phyloP scores from a whole-genome alignment of 1,139 yeast genomes.

The Eremothecium gossypii region DNA sequence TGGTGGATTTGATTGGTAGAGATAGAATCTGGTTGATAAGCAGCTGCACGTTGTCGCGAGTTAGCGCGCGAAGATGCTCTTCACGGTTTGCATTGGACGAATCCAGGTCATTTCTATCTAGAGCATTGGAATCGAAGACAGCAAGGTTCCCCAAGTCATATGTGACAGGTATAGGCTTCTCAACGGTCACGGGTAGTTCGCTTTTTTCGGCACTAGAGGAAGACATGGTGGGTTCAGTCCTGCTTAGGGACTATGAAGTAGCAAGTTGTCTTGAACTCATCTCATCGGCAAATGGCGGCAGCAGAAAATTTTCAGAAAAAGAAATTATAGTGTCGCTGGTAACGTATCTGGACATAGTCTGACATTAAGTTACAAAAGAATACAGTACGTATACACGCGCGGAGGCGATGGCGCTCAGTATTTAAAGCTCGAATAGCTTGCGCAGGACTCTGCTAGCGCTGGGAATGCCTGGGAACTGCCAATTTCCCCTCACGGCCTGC shows the following conservation, averaged over 20 bases:
- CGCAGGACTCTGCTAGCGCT: slow-evolving; percentile 28
- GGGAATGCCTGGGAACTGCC: slow-evolving; percentile 16
- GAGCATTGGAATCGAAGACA: slow-evolving; percentile 78
- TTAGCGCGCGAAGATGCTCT: slow-evolving; percentile 50
- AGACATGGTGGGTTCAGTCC: background rate
- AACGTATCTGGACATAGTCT: background rate
- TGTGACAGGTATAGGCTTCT: slow-evolving; percentile 75
- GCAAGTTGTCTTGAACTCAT: background rate
- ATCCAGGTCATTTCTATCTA: slow-evolving; percentile 49
- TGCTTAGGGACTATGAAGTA: background rate
- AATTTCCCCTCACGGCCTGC: slow-evolving; percentile 26
- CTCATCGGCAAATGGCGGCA: background rate
- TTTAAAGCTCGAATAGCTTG: slow-evolving; percentile 28
- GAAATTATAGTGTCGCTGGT: background rate
- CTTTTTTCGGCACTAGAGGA: background rate
- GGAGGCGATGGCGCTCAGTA: background rate
- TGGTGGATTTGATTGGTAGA: slow-evolving; percentile 77
- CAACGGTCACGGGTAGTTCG: slow-evolving; percentile 65
- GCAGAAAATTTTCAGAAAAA: background rate
- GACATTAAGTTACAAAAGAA: too few species aligned
- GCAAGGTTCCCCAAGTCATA: slow-evolving; percentile 84
- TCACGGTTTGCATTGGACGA: slow-evolving; percentile 49
- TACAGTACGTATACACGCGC: background rate
- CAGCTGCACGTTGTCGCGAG: slow-evolving; percentile 90
- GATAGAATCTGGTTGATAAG: slow-evolving; percentile 83